Percentiles rank a stretch among this genome's conserved stretches.
phyloP scores from a whole-genome alignment of 495 filamentous ascomycete genomes.

The Talaromyces proteolyticus region DNA sequence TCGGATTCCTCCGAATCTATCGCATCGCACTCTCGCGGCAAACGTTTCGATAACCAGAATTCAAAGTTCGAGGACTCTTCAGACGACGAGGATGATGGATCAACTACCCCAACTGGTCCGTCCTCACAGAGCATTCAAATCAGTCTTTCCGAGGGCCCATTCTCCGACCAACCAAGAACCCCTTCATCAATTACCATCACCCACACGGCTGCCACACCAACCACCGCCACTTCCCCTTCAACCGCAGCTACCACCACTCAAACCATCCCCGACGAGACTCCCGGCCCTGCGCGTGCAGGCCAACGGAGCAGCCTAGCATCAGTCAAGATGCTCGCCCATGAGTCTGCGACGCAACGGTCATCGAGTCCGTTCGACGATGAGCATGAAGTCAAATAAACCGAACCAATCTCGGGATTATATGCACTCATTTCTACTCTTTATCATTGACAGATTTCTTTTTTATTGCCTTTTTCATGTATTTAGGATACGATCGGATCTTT shows the following conservation, averaged over 20 bases:
- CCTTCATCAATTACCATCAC: no score
- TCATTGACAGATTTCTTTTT: no score
- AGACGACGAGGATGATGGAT: slow-evolving; percentile 27
- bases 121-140: slow-evolving; percentile 3
- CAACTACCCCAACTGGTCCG: slow-evolving; percentile 2
- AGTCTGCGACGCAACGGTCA: slow-evolving; percentile 9
- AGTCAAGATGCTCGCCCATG: slow-evolving; percentile 19
- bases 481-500: no score
- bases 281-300: not conserved
- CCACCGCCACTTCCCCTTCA: not conserved
- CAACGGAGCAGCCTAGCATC: slow-evolving; percentile 13
- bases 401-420: not conserved
- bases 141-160: slow-evolving; percentile 48
- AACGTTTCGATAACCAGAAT: slow-evolving; percentile 12
- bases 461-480: no score
- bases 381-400: slow-evolving; percentile 55
- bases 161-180: slow-evolving; percentile 54
- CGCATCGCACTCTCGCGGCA: slow-evolving; percentile 11
- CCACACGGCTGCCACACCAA: slow-evolving; percentile 3
- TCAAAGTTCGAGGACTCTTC: slow-evolving; percentile 35
- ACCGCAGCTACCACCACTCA: not conserved
- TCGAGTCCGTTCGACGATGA: slow-evolving; percentile 41
- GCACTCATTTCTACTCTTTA: not conserved
- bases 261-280: not conserved
- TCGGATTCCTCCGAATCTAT: slow-evolving; percentile 10